phyloP scores from a whole-genome alignment of 306 rosid genomes.

The Dicorynia guianensis region DNA sequence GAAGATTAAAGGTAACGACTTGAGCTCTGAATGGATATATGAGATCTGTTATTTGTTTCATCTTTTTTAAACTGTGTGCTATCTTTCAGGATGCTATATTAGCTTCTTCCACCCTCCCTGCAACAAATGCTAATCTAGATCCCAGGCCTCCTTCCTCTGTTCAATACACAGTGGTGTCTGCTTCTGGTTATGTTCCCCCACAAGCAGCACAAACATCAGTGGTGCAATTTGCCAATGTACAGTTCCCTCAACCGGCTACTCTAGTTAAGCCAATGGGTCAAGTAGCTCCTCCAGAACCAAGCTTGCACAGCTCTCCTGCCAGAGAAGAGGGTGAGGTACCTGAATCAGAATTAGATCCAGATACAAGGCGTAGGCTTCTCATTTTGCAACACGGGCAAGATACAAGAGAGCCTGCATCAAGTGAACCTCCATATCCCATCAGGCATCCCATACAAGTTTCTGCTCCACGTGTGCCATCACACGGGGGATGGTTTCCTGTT shows the following conservation, averaged over 20 bases:
- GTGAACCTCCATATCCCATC: constrained; percentile 78
- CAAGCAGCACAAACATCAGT: constrained; percentile 64
- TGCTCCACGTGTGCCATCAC: constrained; percentile 64
- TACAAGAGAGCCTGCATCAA: constrained; percentile 69
- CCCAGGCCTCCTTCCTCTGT: constrained; percentile 65
- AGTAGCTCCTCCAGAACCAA: constrained; percentile 67
- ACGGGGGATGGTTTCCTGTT: constrained; percentile 78
- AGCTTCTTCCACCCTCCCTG: constrained; percentile 57
- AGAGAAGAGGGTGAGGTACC: constrained; percentile 99
- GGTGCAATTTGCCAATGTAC: constrained; percentile 60
- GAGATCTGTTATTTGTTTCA: constrained; percentile 18
- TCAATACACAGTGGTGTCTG: constrained; percentile 55
- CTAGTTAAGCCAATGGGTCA: constrained; percentile 68
- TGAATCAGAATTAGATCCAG: constrained; percentile 98
- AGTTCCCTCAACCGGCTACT: constrained; percentile 60
- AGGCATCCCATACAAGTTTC: constrained; percentile 72
- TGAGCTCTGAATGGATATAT: constrained; percentile 30
- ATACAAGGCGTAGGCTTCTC: constrained; percentile 98
- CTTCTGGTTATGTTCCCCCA: constrained; percentile 68
- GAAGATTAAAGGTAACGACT: constrained; percentile 79
- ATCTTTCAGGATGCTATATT: constrained; percentile 69
- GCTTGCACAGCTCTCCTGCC: constrained; percentile 91
- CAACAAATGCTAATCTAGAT: constrained; percentile 62
- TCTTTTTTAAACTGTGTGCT: constrained; percentile 22
- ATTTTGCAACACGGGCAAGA: constrained; percentile 99